phyloP scores from a whole-genome alignment of 768 basidiomycete genomes.

The Leccinum broughii region DNA sequence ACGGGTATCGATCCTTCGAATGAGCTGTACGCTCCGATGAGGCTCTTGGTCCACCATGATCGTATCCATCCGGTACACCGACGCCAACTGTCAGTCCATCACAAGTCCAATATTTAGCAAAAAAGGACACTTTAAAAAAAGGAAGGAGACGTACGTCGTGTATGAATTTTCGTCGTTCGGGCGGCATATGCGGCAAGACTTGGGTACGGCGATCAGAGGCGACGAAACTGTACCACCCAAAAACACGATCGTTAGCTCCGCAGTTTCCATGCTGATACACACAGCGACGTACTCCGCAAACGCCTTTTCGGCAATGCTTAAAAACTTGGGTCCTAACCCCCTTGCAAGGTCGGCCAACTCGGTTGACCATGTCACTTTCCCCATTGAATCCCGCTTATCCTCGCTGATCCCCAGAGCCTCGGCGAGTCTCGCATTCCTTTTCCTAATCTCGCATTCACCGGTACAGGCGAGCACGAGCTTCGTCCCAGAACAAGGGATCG shows the following conservation, averaged over 20 bases:
- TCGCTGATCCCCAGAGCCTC: constrained; percentile 87
- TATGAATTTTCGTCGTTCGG: constrained; percentile 80
- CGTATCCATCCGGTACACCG: constrained; percentile 78
- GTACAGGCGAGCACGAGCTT: constrained; percentile 65
- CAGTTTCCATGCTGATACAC: too few species aligned
- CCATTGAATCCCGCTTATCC: constrained; percentile 41
- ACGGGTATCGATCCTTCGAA: constrained; percentile 80
- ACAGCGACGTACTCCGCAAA: constrained; percentile 66
- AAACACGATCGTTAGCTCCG: not conserved
- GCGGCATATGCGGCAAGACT: constrained; percentile 80
- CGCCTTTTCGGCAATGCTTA: constrained; percentile 72
- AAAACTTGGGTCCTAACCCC: constrained; percentile 54
- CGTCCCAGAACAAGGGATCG: constrained; percentile 61
- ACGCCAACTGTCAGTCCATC: constrained; percentile 55
- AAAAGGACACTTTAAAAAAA: not conserved
- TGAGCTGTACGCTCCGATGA: constrained; percentile 78
- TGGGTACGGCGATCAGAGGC: constrained; percentile 64
- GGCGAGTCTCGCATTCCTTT: constrained; percentile 85
- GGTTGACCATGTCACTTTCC: constrained; percentile 54
- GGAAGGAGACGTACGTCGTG: constrained; percentile 52
- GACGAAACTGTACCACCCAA: constrained; percentile 53
- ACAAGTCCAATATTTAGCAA: not conserved
- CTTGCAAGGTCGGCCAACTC: constrained; percentile 64
- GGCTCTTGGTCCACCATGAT: constrained; percentile 93
- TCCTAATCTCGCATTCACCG: constrained; percentile 79